Evolutionary conservation across 306 rosid species (phyloP).

Genomic region (Inga laurina): DNA sequence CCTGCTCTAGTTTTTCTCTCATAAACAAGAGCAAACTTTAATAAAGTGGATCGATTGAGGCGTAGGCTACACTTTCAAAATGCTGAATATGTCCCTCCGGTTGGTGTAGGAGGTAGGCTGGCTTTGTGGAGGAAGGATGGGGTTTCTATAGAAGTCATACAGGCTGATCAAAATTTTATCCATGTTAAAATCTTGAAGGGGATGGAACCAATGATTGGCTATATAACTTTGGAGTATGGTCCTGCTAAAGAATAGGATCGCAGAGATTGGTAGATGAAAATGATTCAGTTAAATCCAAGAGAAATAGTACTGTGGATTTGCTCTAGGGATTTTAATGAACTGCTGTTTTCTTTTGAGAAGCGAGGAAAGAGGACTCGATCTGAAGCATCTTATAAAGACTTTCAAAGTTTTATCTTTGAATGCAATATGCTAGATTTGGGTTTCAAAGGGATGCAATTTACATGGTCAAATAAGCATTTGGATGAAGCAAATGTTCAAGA

Average conservation of each 20-base stretch:
- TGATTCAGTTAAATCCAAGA: neutral
- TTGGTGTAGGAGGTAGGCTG: neutral
- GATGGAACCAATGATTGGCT: neutral
- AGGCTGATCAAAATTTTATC: too few species aligned
- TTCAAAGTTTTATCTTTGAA: too few species aligned
- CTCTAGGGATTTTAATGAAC: neutral
- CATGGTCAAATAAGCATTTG: too few species aligned
- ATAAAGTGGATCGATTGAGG: too few species aligned
- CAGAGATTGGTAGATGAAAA: rapidly evolving
- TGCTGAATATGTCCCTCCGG: neutral
- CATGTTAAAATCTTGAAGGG: neutral
- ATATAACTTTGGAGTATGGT: neutral
- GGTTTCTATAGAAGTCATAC: neutral
- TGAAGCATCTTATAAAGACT: rapidly evolving
- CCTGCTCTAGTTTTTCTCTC: too few species aligned
- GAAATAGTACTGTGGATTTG: neutral
- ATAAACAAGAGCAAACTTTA: too few species aligned
- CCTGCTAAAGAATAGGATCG: neutral
- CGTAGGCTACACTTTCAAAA: too few species aligned
- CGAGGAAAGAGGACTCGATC: neutral
- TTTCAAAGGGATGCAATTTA: too few species aligned
- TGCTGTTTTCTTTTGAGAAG: neutral
- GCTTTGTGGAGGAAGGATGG: neutral
- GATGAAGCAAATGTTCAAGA: too few species aligned
- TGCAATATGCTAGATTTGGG: neutral